A percentile compares a stretch with the other conserved stretches of the same genome.
phyloP scores from a whole-genome alignment of 352 stramenopile species.

The Pythium brassicae region DNA sequence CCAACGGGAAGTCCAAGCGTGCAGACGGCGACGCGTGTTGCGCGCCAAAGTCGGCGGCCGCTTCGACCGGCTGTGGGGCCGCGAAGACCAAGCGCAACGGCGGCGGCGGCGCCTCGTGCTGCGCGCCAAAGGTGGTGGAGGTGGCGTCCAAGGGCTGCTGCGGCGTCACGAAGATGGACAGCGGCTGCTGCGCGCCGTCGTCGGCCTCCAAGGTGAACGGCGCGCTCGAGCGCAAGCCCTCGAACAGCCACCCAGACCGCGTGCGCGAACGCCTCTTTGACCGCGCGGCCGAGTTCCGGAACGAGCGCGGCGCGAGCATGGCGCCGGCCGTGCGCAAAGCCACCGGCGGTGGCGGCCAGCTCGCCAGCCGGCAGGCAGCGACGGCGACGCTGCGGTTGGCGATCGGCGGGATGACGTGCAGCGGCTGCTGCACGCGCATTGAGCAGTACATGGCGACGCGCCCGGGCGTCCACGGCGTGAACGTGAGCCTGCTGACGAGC shows the following conservation, averaged over 20 bases:
- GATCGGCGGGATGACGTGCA: conserved; percentile 86
- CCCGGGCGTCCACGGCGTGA: conserved; percentile 50
- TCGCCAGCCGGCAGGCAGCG: neutral
- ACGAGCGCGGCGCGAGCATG: conserved; percentile 17
- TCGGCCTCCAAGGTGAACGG: conserved; percentile 9
- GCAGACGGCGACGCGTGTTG: too few species aligned
- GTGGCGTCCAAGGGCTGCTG: conserved; percentile 3
- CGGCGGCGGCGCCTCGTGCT: neutral
- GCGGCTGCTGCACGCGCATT: conserved; percentile 82
- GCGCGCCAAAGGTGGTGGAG: neutral
- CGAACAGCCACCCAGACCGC: conserved; percentile 8
- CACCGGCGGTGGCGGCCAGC: too few species aligned
- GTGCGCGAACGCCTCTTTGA: conserved; percentile 30
- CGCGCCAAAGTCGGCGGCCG: too few species aligned
- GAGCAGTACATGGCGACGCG: conserved; percentile 59
- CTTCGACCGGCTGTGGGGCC: too few species aligned
- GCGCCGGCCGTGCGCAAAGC: conserved; percentile 1
- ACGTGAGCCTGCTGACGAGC: conserved; percentile 63
- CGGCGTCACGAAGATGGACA: neutral
- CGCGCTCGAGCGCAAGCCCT: neutral
- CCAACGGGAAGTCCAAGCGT: too few species aligned
- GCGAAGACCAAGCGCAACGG: neutral
- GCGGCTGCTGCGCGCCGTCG: neutral
- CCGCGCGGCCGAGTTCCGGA: conserved; percentile 35
- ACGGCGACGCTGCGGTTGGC: conserved; percentile 33